phyloP scores from a whole-genome alignment of 2,329 filamentous ascomycete species.

The Ascochyta koolunga region DNA sequence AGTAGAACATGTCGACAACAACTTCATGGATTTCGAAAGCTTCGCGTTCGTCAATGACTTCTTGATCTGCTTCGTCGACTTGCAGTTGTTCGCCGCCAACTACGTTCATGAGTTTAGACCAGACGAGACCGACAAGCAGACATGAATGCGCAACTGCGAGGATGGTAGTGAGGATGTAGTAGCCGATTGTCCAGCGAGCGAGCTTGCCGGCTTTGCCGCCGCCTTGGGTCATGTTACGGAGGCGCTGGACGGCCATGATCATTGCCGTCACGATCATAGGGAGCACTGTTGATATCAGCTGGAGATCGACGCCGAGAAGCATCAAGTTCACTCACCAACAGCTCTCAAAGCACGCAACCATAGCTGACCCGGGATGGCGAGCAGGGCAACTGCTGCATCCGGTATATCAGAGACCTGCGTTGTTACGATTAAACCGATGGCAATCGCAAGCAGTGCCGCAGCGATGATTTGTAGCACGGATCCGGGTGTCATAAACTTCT shows the following conservation, averaged over 20 bases:
- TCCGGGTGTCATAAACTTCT: constrained; percentile 51
- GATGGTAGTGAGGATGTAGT: constrained; percentile 59
- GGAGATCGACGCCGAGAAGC: neutral
- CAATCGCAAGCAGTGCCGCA: constrained; percentile 57
- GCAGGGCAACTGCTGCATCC: constrained; percentile 49
- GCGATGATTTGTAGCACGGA: constrained; percentile 59
- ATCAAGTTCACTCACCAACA: constrained; percentile 48
- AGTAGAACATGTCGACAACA: constrained; percentile 57
- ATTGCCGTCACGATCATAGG: constrained; percentile 61
- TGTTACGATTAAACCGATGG: constrained; percentile 56
- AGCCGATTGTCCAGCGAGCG: constrained; percentile 57
- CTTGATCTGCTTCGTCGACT: constrained; percentile 38
- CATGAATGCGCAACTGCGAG: constrained; percentile 57
- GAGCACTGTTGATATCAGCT: constrained; percentile 49
- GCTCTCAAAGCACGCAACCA: constrained; percentile 59
- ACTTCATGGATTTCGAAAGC: constrained; percentile 50
- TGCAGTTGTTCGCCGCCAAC: constrained; percentile 45
- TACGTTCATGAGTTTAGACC: constrained; percentile 54
- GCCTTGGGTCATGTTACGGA: constrained; percentile 54
- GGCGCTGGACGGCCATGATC: constrained; percentile 58
- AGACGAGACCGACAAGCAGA: constrained; percentile 56
- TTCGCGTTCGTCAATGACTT: constrained; percentile 45
- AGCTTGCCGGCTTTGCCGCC: constrained; percentile 49
- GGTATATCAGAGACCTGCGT: constrained; percentile 53
- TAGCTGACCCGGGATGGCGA: constrained; percentile 57